Conservation (phyloP, 352 stramenopile species). For the Globisporangium polare region DNA sequence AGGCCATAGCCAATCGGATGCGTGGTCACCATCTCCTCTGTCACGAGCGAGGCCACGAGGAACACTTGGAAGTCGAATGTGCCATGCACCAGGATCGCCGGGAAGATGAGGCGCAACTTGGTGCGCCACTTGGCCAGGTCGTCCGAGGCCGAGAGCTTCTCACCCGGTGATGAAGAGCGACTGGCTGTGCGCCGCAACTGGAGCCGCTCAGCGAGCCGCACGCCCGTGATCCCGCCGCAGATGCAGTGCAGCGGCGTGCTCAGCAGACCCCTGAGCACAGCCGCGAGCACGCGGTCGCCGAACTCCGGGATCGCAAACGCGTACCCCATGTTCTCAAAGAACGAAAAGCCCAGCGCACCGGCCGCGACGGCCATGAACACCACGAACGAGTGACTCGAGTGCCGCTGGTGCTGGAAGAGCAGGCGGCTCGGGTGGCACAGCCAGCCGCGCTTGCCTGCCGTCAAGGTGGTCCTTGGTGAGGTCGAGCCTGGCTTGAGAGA, state of each 20-base stretch:
- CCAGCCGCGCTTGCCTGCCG: constrained; percentile 22
- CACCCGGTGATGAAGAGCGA: neutral
- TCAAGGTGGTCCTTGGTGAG: neutral
- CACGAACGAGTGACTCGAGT: constrained; percentile 53
- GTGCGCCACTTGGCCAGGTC: constrained; percentile 31
- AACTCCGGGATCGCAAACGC: constrained; percentile 33
- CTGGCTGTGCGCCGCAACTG: constrained; percentile 17
- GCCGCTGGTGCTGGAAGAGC: constrained; percentile 34
- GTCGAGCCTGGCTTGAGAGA: neutral
- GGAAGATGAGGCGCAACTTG: constrained; percentile 33
- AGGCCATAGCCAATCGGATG: constrained; percentile 34
- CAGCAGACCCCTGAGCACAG: constrained; percentile 33
- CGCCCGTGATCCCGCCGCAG: constrained; percentile 58
- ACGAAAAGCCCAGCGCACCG: constrained; percentile 52
- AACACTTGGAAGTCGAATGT: constrained; percentile 62
- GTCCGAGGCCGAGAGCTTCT: constrained; percentile 10
- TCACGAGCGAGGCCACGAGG: constrained; percentile 36
- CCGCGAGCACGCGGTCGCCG: constrained; percentile 30
- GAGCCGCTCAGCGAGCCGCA: constrained; percentile 45
- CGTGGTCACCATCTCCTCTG: constrained; percentile 23
- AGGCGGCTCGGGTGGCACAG: constrained; percentile 49
- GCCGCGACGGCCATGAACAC: constrained; percentile 53
- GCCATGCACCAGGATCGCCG: constrained; percentile 53
- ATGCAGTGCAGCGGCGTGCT: constrained; percentile 60
- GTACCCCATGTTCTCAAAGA: constrained; percentile 57